A percentile compares a stretch with the other conserved stretches of the same genome.
phyloP scores from a whole-genome alignment of 345 rosid species.

The Barbarea vulgaris region DNA sequence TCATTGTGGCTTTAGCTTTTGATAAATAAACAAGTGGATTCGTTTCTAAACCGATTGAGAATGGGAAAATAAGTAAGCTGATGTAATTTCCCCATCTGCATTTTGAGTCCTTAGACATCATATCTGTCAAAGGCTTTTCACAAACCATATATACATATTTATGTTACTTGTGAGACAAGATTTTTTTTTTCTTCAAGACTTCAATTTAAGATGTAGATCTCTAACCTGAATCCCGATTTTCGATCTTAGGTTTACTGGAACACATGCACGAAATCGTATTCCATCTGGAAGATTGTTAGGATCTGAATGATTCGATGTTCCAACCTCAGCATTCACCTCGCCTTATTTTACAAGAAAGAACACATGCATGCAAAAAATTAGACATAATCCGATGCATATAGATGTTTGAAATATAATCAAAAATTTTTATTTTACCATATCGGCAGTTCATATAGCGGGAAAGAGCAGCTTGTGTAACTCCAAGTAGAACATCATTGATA shows the following conservation, averaged over 20 bases:
- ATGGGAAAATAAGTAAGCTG: slow-evolving; percentile 45
- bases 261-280: slow-evolving; percentile 43
- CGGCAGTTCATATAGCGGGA: slow-evolving; percentile 51
- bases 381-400: neutral
- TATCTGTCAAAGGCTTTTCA: slow-evolving; percentile 44
- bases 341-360: slow-evolving; percentile 1
- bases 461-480: slow-evolving; percentile 61
- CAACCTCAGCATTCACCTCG: neutral
- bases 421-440: slow-evolving; percentile 39
- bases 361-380: neutral
- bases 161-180: neutral
- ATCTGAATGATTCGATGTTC: neutral
- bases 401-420: neutral
- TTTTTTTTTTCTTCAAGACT: no score
- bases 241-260: slow-evolving; percentile 52
- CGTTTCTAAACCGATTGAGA: slow-evolving; percentile 38
- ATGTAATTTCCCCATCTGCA: slow-evolving; percentile 53
- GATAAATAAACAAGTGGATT: slow-evolving; percentile 51
- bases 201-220: neutral
- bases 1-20: slow-evolving; percentile 46
- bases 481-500: slow-evolving; percentile 61
- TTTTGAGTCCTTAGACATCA: slow-evolving; percentile 44
- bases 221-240: slow-evolving; percentile 51
- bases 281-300: slow-evolving; percentile 26
- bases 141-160: neutral